A percentile compares a stretch with the other conserved stretches of the same genome.
Conservation (phyloP, 148 eudicot genomes). For the Talinum fruticosum region DNA sequence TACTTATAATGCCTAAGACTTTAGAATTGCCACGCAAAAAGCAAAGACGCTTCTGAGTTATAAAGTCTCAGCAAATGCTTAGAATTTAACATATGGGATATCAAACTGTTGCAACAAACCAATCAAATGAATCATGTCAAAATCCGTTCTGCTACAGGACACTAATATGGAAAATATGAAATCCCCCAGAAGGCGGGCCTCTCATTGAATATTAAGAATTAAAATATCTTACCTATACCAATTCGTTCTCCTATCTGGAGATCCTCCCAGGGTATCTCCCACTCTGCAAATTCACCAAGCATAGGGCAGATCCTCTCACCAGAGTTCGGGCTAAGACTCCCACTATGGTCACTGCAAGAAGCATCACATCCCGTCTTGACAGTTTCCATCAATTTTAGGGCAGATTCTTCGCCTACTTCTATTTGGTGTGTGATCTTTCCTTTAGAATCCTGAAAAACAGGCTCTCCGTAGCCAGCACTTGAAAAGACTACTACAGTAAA, state of each 20-base stretch:
- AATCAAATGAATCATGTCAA: background rate
- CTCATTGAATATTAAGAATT: background rate
- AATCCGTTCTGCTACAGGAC: background rate
- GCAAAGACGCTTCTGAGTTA: background rate
- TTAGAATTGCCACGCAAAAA: background rate
- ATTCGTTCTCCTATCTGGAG: conserved; percentile 88
- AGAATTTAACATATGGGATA: background rate
- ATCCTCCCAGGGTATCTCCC: conserved; percentile 98
- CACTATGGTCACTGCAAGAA: conserved; percentile 31
- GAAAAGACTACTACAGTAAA: no score
- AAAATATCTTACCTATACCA: conserved; percentile 77
- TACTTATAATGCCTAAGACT: background rate
- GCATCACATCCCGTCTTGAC: conserved; percentile 17
- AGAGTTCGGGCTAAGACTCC: conserved; percentile 37
- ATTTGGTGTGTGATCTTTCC: conserved; percentile 30
- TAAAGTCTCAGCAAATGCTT: background rate
- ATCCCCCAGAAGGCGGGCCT: background rate
- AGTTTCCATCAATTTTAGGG: conserved; percentile 28
- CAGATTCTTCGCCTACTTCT: conserved; percentile 23
- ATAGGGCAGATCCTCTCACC: conserved; percentile 47
- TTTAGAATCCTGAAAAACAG: conserved; percentile 24
- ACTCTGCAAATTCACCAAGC: conserved; percentile 81
- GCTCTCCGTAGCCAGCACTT: conserved; percentile 24
- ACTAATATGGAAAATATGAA: background rate
- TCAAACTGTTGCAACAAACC: background rate